phyloP scores from a whole-genome alignment of 1,284 basidiomycete species.

The Moesziomyces antarcticus region DNA sequence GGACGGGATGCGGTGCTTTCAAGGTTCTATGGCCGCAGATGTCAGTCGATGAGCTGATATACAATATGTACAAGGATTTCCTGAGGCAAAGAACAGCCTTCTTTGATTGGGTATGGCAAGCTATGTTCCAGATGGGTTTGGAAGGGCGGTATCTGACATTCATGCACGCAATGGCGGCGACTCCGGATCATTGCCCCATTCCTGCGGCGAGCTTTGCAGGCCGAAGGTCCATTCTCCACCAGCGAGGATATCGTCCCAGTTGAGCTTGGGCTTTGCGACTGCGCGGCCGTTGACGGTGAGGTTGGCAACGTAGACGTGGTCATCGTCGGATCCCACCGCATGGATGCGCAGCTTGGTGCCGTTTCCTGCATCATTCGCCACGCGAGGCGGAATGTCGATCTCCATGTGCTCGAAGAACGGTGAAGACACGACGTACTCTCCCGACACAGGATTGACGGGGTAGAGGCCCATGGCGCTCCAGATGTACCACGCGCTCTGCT shows the following conservation, averaged over 20 bases:
- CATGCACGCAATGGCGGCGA: slow-evolving; percentile 9
- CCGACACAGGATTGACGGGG: slow-evolving; percentile 75
- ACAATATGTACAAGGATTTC: neutral
- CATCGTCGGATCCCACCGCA: slow-evolving; percentile 23
- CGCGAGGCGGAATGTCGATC: slow-evolving; percentile 71
- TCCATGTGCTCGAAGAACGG: slow-evolving; percentile 78
- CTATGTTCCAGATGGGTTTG: neutral
- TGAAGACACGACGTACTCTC: slow-evolving; percentile 76
- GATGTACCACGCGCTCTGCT: slow-evolving; percentile 88
- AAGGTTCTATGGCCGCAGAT: slow-evolving; percentile 81
- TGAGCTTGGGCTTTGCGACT: slow-evolving; percentile 23
- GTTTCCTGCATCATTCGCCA: neutral
- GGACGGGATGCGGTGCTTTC: slow-evolving; percentile 81
- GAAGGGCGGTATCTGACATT: neutral
- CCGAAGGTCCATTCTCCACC: slow-evolving; percentile 42
- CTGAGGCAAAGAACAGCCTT: neutral
- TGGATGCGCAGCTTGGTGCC: slow-evolving; percentile 15
- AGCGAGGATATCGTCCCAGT: slow-evolving; percentile 29
- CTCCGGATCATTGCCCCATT: slow-evolving; percentile 30
- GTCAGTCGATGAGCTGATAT: no score
- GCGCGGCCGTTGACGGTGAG: slow-evolving; percentile 24
- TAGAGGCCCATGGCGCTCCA: slow-evolving; percentile 83
- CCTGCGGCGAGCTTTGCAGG: slow-evolving; percentile 13
- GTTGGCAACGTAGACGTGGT: slow-evolving; percentile 24
- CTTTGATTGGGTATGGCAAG: no score